Evolutionary conservation across 306 rosid genomes (phyloP).

Genomic region (cucumber (Cucumis sativus)): Cucumber_9930_V3 NC_026661.2:21901001-21901500

Average conservation of each 20-base stretch:
- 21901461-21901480: constrained; percentile 3
- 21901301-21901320: constrained; percentile 34
- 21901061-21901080: background rate
- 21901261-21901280: constrained; percentile 27
- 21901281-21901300: constrained; percentile 9
- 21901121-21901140: background rate
- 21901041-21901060: too few relatives aligned
- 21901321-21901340: constrained; percentile 77
- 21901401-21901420: background rate
- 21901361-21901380: constrained; percentile 24
- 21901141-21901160: too few relatives aligned
- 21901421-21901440: background rate
- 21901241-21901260: background rate
- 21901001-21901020: too few relatives aligned
- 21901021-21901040: too few relatives aligned
- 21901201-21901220: too few relatives aligned
- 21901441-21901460: background rate
- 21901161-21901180: background rate
- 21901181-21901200: background rate
- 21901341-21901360: constrained; percentile 51
- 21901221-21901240: background rate
- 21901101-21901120: background rate
- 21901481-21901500: constrained; percentile 53
- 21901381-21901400: background rate
- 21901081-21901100: background rate